Base-by-base conservation (phyloP, 2,329 filamentous ascomycete species). In the Fusarium keratoplasticum region DNA sequence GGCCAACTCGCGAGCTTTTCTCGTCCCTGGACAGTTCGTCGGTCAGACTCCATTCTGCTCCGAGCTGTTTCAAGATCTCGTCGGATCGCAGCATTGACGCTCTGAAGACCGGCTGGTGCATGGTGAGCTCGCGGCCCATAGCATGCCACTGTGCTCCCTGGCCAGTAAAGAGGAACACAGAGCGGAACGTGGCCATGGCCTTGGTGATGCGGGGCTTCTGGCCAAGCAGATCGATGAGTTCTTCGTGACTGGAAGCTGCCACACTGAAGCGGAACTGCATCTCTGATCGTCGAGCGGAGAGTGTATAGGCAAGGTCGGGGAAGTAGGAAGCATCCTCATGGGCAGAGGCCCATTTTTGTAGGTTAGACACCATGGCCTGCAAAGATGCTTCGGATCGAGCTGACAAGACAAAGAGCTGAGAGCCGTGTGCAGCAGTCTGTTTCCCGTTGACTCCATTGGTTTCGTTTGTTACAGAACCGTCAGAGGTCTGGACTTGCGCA, bases 141-240 rank as follows among this genome's bases (percentile, higher is more conserved):
- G 61, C 58, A 10, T 76, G 68, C 81, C 82, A 84, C 52, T 83
- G 82, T 0, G 81, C 81, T 4, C 82, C 82, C 33, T 84, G 82
- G 0, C 82, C 82, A 0, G 81, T 82, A 64, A 83, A 83, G 8
- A 82, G 66, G 35, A 73, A 73, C 6, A 72, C 67, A 5, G 65
- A 67, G 57, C 27, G 47, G 20, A 58, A 65, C 40, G 18, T 64
- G 4, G 44, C 44, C n/a, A 44, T 44, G 31, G 67, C 55, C 27
- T 40, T 69, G 20, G 63, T 66, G 60, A 72, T 57, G 14, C 55
- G 63, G 35, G 67, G 63, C 44, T 67, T 72, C 55, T 70, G 55
- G 14, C 44, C 18, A 14, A 72, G 64, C 4, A 47, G 22, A 33
- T 40, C 22, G 4, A 65, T 27, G 13, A 71, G 63, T 2, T 70